A percentile compares a stretch with the other conserved stretches of the same genome.
These are phyloP conservation scores for Solanum pimpinellifolium DNA, from an alignment of 257 asterid genomes.

Conservation along the genomic window DNA sequence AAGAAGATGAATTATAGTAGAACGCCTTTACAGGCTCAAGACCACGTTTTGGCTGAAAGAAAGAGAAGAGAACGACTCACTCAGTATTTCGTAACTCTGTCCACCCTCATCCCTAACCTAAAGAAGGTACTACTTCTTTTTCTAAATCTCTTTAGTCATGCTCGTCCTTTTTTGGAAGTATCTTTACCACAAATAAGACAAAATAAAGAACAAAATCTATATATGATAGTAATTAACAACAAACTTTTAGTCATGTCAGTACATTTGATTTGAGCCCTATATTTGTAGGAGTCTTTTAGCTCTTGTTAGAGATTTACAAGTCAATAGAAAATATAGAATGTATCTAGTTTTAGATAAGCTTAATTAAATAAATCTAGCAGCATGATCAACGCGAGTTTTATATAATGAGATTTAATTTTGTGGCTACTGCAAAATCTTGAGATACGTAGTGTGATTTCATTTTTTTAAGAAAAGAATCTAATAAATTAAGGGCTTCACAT, in stretches of 20 bases:
- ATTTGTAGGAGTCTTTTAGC: background rate
- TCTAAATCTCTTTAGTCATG: background rate
- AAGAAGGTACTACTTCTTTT: constrained; percentile 5
- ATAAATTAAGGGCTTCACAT: background rate
- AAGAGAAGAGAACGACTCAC: constrained; percentile 16
- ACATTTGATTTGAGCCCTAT: background rate
- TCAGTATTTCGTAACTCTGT: background rate
- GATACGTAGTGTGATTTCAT: background rate
- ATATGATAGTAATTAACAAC: background rate
- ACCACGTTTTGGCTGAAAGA: constrained; percentile 17
- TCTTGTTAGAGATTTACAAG: background rate
- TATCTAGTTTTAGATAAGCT: background rate
- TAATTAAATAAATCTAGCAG: background rate
- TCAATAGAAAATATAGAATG: background rate
- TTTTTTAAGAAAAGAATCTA: background rate
- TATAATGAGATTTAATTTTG: background rate
- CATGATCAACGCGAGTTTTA: background rate
- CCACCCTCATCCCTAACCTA: constrained; percentile 19
- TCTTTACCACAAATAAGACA: background rate
- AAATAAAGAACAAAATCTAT: too few relatives aligned
- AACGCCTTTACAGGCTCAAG: constrained; percentile 5
- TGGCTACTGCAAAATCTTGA: background rate
- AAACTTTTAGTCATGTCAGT: background rate
- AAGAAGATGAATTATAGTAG: background rate
- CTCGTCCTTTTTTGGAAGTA: background rate